Base-by-base conservation (phyloP, 441 rosid genomes). In the Dalechampia spathulata region DNA sequence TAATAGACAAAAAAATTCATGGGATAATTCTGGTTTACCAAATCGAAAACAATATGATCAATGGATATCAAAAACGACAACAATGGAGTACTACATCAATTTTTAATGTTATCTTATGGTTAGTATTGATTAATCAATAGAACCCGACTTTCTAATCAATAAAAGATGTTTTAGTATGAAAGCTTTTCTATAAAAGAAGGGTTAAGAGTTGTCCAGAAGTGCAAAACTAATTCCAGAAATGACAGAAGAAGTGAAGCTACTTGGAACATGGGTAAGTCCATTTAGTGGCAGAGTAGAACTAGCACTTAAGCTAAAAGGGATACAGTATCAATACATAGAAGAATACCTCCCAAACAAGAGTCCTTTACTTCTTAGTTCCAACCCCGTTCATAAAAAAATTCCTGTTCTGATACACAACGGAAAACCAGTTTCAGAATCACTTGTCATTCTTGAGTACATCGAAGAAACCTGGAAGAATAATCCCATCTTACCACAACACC, bases 231-330 rank as follows among this genome's bases (percentile, higher is more conserved):
- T 21, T 0, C 5, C 0, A 22, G 41, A 36, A 46, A 62, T 58
- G 74, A 51, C 5, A 6, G 52, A 72, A 7, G 72, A 64, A 67
- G 76, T 80, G 57, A 77, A 80, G 69, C 62, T 75, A 1, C 2
- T 70, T 5, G 78, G 80, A 2, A 49, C 19, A 4, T 72, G 78
- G 80, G 53, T 72, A 0, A 75, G 82, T 36, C 77, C 82, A 9
- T 77, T 56, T 7, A 77, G 78, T 25, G 58, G 44, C 57, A 60
- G 80, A 57, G 28, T 80, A 36, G 25, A 52, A 36, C 11, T 52
- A 3, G 56, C 56, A 2, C 43, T 52, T 0, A 36, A 52, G 15
- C 17, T 52, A 17, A 72, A 80, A 72, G 78, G 80, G 2, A 11
- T 77, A 9, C 25, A 58, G 0, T 75, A 68, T 32, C 69, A 52